Evolutionary conservation across 1,284 basidiomycete species (phyloP), one percentile per base, ranked within the genome.

Genomic region (Ustanciosporium gigantosporum): DNA sequence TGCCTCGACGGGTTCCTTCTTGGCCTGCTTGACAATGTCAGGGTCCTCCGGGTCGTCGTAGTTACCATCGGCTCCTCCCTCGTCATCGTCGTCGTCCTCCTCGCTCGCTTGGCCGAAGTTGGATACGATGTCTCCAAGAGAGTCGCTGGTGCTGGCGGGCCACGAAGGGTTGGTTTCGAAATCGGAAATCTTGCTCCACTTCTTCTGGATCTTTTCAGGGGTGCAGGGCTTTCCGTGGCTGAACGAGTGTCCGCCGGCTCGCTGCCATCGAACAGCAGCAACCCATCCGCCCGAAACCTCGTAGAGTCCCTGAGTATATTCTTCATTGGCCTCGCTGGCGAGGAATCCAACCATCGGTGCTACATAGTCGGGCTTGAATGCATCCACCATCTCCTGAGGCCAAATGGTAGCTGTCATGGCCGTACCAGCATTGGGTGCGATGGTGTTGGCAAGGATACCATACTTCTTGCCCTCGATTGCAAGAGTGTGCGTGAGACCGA

Each of bases 241-340:
- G 58, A 71, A 76, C 4, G 80, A 78, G 51, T 74, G 78, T 41
- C 94, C 95, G 22, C 87, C 88, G 8, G 91, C 83, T 31, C 92
- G 86, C 80, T 97, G 89, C 93, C 94, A 98, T 61, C 94, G 84
- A 32, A 90, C 87, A 75, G 92, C 87, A 5, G 90, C 90, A 13
- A 88, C 88, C 89, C 91, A 96, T 2, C 94, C 95, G 35, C 90
- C 94, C 17, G 85, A 86, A 32, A 93, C 85, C 79, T 98, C 94
- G 77, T 93, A 94, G 43, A 98, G 78, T 20, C 82, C 81, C 20
- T 89, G 89, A 15, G 88, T 86, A 21, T 86, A 87, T 47, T 87
- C 84, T 23, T 83, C 83, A 72, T 91, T 91, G 44, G 85, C 56
- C 79, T 88, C 85, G 75, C 90, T 92, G 9, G 86, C 87, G 22